Evolutionary conservation across 2,329 filamentous ascomycete species (phyloP).

Genomic region (Phyllosticta paracitricarpa): DNA sequence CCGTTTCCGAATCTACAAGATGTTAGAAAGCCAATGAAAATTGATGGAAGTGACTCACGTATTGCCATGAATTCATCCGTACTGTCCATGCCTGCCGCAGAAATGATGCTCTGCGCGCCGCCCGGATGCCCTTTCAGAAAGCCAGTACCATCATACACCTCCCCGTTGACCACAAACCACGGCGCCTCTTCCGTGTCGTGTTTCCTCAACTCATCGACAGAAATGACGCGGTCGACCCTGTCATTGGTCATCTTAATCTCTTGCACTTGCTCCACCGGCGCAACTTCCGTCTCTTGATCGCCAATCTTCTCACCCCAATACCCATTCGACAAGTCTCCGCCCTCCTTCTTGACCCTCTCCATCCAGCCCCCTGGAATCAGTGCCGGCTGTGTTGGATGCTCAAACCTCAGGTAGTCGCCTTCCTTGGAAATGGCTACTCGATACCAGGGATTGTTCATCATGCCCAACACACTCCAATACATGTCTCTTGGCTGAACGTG

Average conservation of each 20-base stretch:
- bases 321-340: conserved; percentile 70
- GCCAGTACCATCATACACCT: conserved; percentile 77
- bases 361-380: conserved; percentile 80
- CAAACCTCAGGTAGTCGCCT: conserved; percentile 57
- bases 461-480: conserved; percentile 91
- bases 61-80: conserved; percentile 89
- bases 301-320: conserved; percentile 70
- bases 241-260: conserved; percentile 73
- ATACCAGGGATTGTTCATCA: conserved; percentile 99
- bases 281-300: conserved; percentile 36
- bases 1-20: conserved; percentile 70
- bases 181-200: conserved; percentile 57
- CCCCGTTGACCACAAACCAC: conserved; percentile 82
- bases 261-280: conserved; percentile 41
- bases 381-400: conserved; percentile 78
- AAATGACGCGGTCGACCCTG: conserved; percentile 52
- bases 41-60: conserved; percentile 47
- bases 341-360: conserved; percentile 75
- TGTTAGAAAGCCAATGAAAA: conserved; percentile 16
- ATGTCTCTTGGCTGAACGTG: conserved; percentile 81
- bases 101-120: conserved; percentile 73
- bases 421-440: conserved; percentile 67
- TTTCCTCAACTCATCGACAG: conserved; percentile 59
- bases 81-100: conserved; percentile 69
- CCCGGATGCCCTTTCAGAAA: conserved; percentile 80